Percentiles rank a stretch among this genome's conserved stretches.
phyloP scores from a whole-genome alignment of 768 basidiomycete species.

The Kwoniella newhampshirensis region DNA sequence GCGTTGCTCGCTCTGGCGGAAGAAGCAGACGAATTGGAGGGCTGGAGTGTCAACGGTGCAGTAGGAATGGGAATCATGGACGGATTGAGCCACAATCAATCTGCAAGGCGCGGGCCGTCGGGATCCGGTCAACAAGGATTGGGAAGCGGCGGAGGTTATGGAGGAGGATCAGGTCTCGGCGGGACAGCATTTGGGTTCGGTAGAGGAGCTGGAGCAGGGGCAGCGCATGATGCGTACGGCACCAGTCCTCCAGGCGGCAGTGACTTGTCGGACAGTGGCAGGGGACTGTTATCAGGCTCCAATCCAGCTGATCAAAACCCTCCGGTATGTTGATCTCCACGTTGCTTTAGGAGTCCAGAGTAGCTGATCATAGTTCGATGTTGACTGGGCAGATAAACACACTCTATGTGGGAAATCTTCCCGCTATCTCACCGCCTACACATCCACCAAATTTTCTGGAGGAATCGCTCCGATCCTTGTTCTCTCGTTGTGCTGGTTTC shows the following conservation, averaged over 20 bases:
- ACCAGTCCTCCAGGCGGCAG: conserved; percentile 40
- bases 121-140: not conserved
- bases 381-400: conserved; percentile 72
- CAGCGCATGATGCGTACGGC: conserved; percentile 15
- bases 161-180: not conserved
- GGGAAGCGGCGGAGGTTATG: not conserved
- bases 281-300: conserved; percentile 17
- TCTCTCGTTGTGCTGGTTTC: conserved; percentile 76
- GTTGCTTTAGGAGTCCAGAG: not conserved
- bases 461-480: conserved; percentile 78
- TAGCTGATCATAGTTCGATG: conserved; percentile 9
- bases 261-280: conserved; percentile 35
- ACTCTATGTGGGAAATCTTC: conserved; percentile 97
- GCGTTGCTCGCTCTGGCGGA: conserved; percentile 51
- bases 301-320: conserved; percentile 83
- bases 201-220: conserved; percentile 4
- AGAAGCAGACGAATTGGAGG: conserved; percentile 51
- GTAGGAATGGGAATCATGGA: conserved; percentile 31
- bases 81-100: conserved; percentile 3
- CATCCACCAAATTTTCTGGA: conserved; percentile 80
- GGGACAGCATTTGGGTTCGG: not conserved
- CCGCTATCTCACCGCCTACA: conserved; percentile 67
- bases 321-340: conserved; percentile 61
- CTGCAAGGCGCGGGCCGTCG: not conserved
- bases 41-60: conserved; percentile 43